Percentiles rank a stretch among this genome's conserved stretches.
These are phyloP conservation scores for Helianthus tuberosus DNA, from an alignment of 129 eudicot genomes.

Conservation along the genomic window DNA sequence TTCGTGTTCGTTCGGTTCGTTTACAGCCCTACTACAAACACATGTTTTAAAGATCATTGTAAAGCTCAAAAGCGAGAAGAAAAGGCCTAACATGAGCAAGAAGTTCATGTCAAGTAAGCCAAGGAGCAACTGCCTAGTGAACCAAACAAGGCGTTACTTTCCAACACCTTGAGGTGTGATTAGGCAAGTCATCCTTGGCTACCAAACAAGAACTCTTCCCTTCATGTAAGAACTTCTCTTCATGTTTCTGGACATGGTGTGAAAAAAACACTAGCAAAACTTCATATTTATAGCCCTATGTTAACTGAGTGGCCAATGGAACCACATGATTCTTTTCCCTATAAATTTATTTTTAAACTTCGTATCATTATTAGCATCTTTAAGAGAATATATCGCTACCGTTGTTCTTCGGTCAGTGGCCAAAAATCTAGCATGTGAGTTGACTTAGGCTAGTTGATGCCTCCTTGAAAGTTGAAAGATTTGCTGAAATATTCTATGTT, in stretches of 20 bases:
- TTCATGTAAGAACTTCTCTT: constrained; percentile 37
- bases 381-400: constrained; percentile 15
- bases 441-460: neutral
- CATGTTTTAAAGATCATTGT: too few species aligned
- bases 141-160: neutral
- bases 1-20: too few species aligned
- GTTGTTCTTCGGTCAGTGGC: constrained; percentile 9
- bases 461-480: too few species aligned
- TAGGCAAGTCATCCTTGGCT: constrained; percentile 45
- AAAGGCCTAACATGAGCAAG: constrained; percentile 18
- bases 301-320: neutral
- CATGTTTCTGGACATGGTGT: constrained; percentile 2
- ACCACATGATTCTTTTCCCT: constrained; percentile 17
- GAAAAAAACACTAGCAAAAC: neutral
- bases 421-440: constrained; percentile 16
- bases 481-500: too few species aligned
- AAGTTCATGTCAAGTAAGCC: constrained; percentile 14
- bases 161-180: neutral
- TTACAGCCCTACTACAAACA: too few species aligned
- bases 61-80: neutral
- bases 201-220: constrained; percentile 25
- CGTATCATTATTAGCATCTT: constrained; percentile 12
- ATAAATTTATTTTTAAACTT: neutral
- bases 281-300: constrained; percentile 15
- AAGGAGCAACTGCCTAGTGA: constrained; percentile 10